These are phyloP conservation scores for Zizania latifolia DNA, from an alignment of 176 grass and related monocot genomes.

Conservation along the genomic window DNA sequence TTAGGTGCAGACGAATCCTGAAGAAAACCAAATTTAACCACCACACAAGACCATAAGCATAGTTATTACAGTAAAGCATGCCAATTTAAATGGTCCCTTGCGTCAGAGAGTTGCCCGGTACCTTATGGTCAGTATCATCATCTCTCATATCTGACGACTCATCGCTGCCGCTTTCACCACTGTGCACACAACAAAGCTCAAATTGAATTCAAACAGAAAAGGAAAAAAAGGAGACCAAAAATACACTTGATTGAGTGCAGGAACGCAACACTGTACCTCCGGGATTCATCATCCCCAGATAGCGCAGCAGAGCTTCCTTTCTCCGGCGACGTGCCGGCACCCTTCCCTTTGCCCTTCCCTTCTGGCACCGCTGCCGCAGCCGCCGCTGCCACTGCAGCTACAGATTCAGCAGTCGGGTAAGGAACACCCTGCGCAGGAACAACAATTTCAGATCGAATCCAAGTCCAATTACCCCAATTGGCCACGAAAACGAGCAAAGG, in stretches of 20 bases:
- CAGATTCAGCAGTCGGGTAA: constrained; percentile 53
- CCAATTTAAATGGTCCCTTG: constrained; percentile 28
- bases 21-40: constrained; percentile 31
- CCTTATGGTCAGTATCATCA: constrained; percentile 61
- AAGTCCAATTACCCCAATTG: constrained; percentile 3
- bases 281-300: constrained; percentile 58
- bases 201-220: constrained; percentile 9
- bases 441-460: constrained; percentile 26
- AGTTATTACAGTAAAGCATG: constrained; percentile 17
- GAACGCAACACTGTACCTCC: constrained; percentile 37
- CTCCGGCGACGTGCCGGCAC: constrained; percentile 41
- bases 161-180: constrained; percentile 60
- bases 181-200: constrained; percentile 34
- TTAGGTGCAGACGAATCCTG: constrained; percentile 66
- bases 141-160: constrained; percentile 73
- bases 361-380: constrained; percentile 3
- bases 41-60: constrained; percentile 27
- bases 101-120: constrained; percentile 33
- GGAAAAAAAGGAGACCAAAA: neutral
- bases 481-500: neutral
- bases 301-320: constrained; percentile 46
- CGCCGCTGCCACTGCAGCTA: constrained; percentile 20
- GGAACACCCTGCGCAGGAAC: constrained; percentile 37
- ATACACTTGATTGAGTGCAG: neutral
- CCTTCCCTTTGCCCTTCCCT: constrained; percentile 58